A percentile compares a stretch with the other conserved stretches of the same genome.
Conservation (phyloP, 176 grass and related monocot species). For the Musa itinerans region DNA sequence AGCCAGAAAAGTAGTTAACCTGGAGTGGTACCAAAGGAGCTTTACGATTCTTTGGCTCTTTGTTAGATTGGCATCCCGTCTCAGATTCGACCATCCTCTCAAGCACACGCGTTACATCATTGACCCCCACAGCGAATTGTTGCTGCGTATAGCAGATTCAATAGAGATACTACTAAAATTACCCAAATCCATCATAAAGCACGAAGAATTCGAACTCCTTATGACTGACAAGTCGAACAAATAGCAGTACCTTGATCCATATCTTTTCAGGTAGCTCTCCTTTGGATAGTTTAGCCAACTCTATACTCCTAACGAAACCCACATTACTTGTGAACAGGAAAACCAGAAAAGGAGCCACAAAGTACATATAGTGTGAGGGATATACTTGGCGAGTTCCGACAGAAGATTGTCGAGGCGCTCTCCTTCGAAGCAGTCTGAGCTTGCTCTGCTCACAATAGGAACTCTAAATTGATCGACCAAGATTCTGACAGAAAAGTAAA, state of each 20-base stretch:
- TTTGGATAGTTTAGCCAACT: slow-evolving; percentile 58
- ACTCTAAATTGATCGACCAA: neutral
- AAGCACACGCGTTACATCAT: slow-evolving; percentile 89
- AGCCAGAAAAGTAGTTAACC: slow-evolving; percentile 33
- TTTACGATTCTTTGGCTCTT: slow-evolving; percentile 25
- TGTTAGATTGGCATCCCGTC: slow-evolving; percentile 16
- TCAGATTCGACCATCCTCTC: slow-evolving; percentile 54
- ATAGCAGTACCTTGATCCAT: slow-evolving; percentile 66
- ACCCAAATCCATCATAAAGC: too few relatives aligned
- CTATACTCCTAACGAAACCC: slow-evolving; percentile 43
- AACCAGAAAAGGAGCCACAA: slow-evolving; percentile 11
- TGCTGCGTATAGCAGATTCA: slow-evolving; percentile 27
- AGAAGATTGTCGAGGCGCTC: slow-evolving; percentile 52
- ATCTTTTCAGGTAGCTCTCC: slow-evolving; percentile 67
- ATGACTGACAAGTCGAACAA: neutral
- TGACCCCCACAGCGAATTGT: slow-evolving; percentile 82
- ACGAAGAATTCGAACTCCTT: neutral
- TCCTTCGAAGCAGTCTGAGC: slow-evolving; percentile 40
- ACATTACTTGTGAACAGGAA: neutral
- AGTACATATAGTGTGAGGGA: neutral
- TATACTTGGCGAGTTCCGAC: slow-evolving; percentile 41
- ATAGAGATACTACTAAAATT: neutral
- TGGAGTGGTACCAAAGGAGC: slow-evolving; percentile 56
- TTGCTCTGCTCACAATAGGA: neutral
- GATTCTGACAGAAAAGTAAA: neutral